Percentiles rank a stretch among this genome's conserved stretches.
phyloP scores from a whole-genome alignment of 208 protist genomes.

The Trypanosoma mega region DNA sequence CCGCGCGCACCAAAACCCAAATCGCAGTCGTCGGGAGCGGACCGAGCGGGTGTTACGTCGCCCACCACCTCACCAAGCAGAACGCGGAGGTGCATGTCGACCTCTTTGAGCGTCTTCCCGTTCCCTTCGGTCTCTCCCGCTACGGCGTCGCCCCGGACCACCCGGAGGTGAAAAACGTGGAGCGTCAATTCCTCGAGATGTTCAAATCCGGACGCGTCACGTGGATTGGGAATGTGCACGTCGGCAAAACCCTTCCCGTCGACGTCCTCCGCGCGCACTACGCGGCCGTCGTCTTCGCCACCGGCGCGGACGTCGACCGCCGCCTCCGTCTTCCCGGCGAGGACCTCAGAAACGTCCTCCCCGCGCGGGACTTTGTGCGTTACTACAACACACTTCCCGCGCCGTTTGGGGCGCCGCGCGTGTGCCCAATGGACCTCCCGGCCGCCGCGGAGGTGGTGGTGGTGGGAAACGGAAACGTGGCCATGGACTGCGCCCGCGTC shows the following conservation, averaged over 20 bases:
- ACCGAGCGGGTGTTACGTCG: slow-evolving; percentile 95
- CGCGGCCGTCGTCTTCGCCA: slow-evolving; percentile 93
- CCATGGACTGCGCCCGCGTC: slow-evolving; percentile 93
- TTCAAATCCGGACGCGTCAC: slow-evolving; percentile 71
- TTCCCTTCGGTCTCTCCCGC: slow-evolving; percentile 96
- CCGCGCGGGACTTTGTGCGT: slow-evolving; percentile 90
- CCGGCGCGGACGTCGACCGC: slow-evolving; percentile 78
- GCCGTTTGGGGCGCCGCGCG: slow-evolving; percentile 68
- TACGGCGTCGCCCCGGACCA: slow-evolving; percentile 98
- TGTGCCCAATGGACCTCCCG: slow-evolving; percentile 70
- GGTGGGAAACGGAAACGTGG: slow-evolving; percentile 96
- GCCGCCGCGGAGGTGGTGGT: slow-evolving; percentile 51
- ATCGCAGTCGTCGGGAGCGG: slow-evolving; percentile 94
- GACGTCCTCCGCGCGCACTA: slow-evolving; percentile 77
- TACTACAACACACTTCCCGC: slow-evolving; percentile 97
- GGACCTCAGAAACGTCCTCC: slow-evolving; percentile 74
- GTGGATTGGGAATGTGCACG: slow-evolving; percentile 93
- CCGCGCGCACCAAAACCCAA: slow-evolving; percentile 35
- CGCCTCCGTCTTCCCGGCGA: slow-evolving; percentile 83
- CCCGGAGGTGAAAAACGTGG: slow-evolving; percentile 96
- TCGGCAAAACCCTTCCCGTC: slow-evolving; percentile 81
- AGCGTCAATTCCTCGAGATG: slow-evolving; percentile 86
- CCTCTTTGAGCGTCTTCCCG: slow-evolving; percentile 93
- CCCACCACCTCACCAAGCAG: slow-evolving; percentile 84
- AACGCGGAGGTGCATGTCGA: slow-evolving; percentile 79